phyloP scores from a whole-genome alignment of 148 eudicot species.

The Euryodendron excelsum region DNA sequence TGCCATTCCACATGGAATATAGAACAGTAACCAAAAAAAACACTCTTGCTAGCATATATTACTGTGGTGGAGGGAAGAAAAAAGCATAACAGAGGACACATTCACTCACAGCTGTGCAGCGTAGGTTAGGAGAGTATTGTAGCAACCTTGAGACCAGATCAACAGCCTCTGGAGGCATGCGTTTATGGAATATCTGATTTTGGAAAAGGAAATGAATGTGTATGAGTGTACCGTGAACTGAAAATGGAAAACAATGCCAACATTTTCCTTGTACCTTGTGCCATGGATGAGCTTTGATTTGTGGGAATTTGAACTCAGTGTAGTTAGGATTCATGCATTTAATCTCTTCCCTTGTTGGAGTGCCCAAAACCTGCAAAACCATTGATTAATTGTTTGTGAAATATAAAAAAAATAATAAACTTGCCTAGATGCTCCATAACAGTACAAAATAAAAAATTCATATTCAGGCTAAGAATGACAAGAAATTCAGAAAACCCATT shows the following conservation, averaged over 20 bases:
- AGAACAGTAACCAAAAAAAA: neutral
- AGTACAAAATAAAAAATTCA: neutral
- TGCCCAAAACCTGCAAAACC: conserved; percentile 67
- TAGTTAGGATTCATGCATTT: conserved; percentile 98
- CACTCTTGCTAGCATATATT: neutral
- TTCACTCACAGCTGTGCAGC: conserved; percentile 60
- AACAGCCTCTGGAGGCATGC: conserved; percentile 95
- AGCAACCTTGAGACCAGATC: conserved; percentile 87
- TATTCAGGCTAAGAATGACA: neutral
- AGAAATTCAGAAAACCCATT: neutral
- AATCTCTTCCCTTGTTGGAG: conserved; percentile 96
- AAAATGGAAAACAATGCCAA: neutral
- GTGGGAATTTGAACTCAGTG: conserved; percentile 94
- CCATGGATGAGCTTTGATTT: conserved; percentile 98
- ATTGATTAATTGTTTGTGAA: neutral
- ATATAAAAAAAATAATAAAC: neutral
- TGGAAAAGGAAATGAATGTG: neutral
- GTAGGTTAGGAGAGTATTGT: conserved; percentile 87
- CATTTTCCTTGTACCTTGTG: conserved; percentile 60
- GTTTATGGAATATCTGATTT: conserved; percentile 78
- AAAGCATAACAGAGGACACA: conserved; percentile 1
- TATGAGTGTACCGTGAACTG: neutral
- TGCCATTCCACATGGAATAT: neutral
- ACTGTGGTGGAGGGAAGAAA: neutral
- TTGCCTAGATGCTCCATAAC: neutral